These are phyloP conservation scores for Aspergillus bertholletiae DNA, from an alignment of 495 filamentous ascomycete genomes.

Conservation along the genomic window DNA sequence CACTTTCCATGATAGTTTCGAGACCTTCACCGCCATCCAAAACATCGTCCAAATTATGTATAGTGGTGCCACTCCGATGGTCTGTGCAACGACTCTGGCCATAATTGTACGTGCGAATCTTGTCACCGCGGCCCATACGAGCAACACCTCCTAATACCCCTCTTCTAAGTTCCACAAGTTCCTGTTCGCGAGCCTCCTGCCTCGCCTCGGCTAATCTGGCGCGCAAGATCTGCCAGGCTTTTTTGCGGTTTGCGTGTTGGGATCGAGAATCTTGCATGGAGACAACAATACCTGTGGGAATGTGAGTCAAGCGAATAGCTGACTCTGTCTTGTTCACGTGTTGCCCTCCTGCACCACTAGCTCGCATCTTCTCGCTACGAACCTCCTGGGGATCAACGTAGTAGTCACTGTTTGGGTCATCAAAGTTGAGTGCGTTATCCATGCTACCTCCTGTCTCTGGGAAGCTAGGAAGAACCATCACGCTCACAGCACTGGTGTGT, in stretches of 20 bases:
- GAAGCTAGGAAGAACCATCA: constrained; percentile 87
- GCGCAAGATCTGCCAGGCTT: constrained; percentile 81
- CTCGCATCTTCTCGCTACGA: constrained; percentile 82
- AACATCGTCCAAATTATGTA: constrained; percentile 79
- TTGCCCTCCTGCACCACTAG: constrained; percentile 88
- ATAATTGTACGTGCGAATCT: constrained; percentile 95
- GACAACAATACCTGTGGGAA: constrained; percentile 80
- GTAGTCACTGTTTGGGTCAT: constrained; percentile 85
- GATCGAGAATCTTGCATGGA: constrained; percentile 89
- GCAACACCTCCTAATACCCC: constrained; percentile 72
- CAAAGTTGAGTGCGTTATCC: constrained; percentile 56
- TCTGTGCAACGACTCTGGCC: constrained; percentile 91
- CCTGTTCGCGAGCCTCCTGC: constrained; percentile 82
- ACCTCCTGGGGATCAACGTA: constrained; percentile 87
- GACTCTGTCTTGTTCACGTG: constrained; percentile 99
- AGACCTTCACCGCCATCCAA: constrained; percentile 68
- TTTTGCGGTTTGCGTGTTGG: constrained; percentile 83
- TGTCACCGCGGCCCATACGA: constrained; percentile 84
- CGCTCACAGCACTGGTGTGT: constrained; percentile 87
- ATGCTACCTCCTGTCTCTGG: constrained; percentile 51
- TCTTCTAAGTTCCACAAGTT: constrained; percentile 65
- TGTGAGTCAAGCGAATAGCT: constrained; percentile 88
- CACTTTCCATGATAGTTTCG: constrained; percentile 76
- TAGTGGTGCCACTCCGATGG: constrained; percentile 78
- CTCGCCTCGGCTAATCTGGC: constrained; percentile 76